Evolutionary conservation across 2,329 filamentous ascomycete genomes (phyloP).

Genomic region (Aspergillus sp.): DNA sequence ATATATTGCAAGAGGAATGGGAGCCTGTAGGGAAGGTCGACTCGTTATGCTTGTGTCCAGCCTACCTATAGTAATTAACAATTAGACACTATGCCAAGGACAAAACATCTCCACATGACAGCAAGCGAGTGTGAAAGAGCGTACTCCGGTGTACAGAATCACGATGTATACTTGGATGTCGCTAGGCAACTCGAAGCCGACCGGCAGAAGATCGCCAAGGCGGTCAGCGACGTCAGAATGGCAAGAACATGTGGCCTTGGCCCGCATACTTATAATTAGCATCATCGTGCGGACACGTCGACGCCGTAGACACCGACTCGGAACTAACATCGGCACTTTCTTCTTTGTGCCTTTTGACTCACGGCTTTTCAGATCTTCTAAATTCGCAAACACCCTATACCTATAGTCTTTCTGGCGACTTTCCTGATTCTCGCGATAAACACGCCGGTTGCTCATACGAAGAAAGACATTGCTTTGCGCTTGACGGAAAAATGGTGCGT

Average conservation of each 20-base stretch:
- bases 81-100: too few species aligned
- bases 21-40: too few species aligned
- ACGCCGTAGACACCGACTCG: not conserved
- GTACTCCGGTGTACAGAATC: too few species aligned
- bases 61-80: too few species aligned
- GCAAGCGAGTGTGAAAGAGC: too few species aligned
- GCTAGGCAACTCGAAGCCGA: not conserved
- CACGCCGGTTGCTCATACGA: not conserved
- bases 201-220: conserved; percentile 19
- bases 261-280: conserved; percentile 13
- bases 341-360: not conserved
- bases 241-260: conserved; percentile 36
- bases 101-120: too few species aligned
- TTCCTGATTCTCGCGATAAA: not conserved
- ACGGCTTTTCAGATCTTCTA: not conserved
- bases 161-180: not conserved
- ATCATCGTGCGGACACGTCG: conserved; percentile 5
- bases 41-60: too few species aligned
- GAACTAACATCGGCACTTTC: not conserved
- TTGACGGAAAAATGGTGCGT: not conserved
- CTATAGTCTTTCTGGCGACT: not conserved
- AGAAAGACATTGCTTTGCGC: not conserved
- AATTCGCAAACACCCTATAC: not conserved
- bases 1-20: too few species aligned
- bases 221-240: conserved; percentile 36